Percentiles rank a stretch among this genome's conserved stretches.
phyloP scores from a whole-genome alignment of 2,329 filamentous ascomycete genomes.

The Xylaria sp. region DNA sequence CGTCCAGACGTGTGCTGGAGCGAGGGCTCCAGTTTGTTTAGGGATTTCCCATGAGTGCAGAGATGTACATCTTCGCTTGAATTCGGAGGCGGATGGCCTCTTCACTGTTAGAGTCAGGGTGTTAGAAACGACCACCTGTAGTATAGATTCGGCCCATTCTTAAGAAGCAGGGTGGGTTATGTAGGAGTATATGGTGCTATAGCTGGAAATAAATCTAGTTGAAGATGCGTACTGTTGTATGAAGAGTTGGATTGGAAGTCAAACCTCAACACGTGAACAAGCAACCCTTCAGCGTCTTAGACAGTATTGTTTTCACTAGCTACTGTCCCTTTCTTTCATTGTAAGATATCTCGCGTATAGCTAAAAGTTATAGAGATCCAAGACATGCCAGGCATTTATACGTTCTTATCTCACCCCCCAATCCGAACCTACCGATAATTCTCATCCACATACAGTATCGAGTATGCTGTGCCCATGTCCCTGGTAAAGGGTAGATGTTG shows the following conservation, averaged over 20 bases:
- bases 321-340: neutral
- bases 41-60: slow-evolving; percentile 58
- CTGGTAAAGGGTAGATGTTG: slow-evolving; percentile 8
- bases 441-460: neutral
- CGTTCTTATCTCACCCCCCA: slow-evolving; percentile 22
- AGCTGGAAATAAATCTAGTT: neutral
- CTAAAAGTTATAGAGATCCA: neutral
- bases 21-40: slow-evolving; percentile 58
- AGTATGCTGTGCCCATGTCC: neutral
- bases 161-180: neutral
- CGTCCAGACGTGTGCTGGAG: slow-evolving; percentile 56
- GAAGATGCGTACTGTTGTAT: slow-evolving; percentile 21
- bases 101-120: slow-evolving; percentile 34
- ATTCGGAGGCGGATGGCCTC: slow-evolving; percentile 35
- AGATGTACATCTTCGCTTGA: slow-evolving; percentile 54
- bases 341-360: neutral
- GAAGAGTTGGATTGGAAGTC: neutral
- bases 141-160: neutral
- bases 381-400: slow-evolving; percentile 21
- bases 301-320: neutral
- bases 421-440: neutral
- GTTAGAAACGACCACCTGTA: neutral
- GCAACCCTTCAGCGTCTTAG: neutral
- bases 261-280: neutral
- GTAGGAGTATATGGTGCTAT: neutral